Evolutionary conservation across 495 filamentous ascomycete genomes (phyloP).

Genomic region (Durotheca rogersii): DNA sequence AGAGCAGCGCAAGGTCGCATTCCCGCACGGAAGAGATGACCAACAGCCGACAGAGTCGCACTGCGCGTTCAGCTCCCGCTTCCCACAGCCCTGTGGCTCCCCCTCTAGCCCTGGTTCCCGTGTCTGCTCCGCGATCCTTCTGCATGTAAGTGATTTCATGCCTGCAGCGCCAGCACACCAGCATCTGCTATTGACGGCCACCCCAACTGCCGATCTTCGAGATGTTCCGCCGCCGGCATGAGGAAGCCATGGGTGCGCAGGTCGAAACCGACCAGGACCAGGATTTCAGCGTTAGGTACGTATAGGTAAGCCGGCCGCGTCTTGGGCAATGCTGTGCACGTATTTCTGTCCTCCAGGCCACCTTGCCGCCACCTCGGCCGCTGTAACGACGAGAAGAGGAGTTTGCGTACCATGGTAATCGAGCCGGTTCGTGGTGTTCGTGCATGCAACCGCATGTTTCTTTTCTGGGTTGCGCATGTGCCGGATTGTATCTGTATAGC

Average conservation of each 20-base stretch:
- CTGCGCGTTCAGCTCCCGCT: constrained; percentile 25
- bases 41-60: constrained; percentile 17
- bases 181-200: constrained; percentile 12
- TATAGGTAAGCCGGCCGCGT: too few species aligned
- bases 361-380: too few species aligned
- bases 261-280: too few species aligned
- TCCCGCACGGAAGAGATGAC: constrained; percentile 7
- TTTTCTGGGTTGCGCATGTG: constrained; percentile 1
- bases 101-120: too few species aligned
- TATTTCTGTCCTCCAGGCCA: constrained; percentile 1
- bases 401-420: constrained; percentile 13
- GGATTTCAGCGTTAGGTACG: too few species aligned
- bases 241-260: too few species aligned
- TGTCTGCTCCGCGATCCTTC: background rate
- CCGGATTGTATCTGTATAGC: too few species aligned
- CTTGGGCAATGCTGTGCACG: too few species aligned
- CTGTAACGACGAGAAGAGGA: constrained; percentile 1
- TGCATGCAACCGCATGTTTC: constrained; percentile 1
- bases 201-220: constrained; percentile 2
- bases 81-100: background rate
- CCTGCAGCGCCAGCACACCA: constrained; percentile 5
- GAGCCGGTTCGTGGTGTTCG: constrained; percentile 2
- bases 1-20: constrained; percentile 1
- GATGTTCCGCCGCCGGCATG: constrained; percentile 4
- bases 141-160: background rate